Conservation (phyloP, 352 stramenopile species). For the Phytopythium boreale region DNA sequence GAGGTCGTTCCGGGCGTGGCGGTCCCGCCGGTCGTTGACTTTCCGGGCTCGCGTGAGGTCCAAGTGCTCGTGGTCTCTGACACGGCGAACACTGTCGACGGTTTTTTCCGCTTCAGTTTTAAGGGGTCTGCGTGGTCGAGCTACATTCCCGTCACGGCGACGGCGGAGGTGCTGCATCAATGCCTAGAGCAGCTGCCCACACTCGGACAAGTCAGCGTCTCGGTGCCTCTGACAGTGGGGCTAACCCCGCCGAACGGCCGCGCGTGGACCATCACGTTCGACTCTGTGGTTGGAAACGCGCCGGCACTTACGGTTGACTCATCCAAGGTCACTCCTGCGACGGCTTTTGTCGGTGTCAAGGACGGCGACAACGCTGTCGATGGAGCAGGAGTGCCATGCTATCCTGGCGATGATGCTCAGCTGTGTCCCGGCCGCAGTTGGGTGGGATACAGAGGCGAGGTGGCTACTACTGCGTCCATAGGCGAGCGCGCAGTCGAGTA, state of each 20-base stretch:
- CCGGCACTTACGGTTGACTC: slow-evolving; percentile 48
- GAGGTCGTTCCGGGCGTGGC: slow-evolving; percentile 46
- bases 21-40: slow-evolving; percentile 27
- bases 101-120: slow-evolving; percentile 76
- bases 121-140: slow-evolving; percentile 70
- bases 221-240: slow-evolving; percentile 12
- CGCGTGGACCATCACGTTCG: slow-evolving; percentile 81
- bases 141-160: slow-evolving; percentile 44
- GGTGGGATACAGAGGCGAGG: slow-evolving; percentile 23
- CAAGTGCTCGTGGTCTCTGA: slow-evolving; percentile 72
- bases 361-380: slow-evolving; percentile 79
- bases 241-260: slow-evolving; percentile 26
- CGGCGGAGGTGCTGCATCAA: slow-evolving; percentile 37
- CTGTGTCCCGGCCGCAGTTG: slow-evolving; percentile 45
- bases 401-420: slow-evolving; percentile 32
- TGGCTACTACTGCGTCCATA: slow-evolving; percentile 25
- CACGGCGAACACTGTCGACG: slow-evolving; percentile 25
- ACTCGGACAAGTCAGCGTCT: slow-evolving; percentile 55
- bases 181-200: slow-evolving; percentile 64
- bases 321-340: slow-evolving; percentile 48
- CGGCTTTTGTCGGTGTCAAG: slow-evolving; percentile 52
- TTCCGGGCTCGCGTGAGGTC: slow-evolving; percentile 64
- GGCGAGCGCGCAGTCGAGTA: slow-evolving; percentile 67
- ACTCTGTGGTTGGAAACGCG: slow-evolving; percentile 60
- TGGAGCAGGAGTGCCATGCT: slow-evolving; percentile 32